Conservation (phyloP, 2,329 filamentous ascomycete species). For the Colletotrichum lindemuthianum region DNA sequence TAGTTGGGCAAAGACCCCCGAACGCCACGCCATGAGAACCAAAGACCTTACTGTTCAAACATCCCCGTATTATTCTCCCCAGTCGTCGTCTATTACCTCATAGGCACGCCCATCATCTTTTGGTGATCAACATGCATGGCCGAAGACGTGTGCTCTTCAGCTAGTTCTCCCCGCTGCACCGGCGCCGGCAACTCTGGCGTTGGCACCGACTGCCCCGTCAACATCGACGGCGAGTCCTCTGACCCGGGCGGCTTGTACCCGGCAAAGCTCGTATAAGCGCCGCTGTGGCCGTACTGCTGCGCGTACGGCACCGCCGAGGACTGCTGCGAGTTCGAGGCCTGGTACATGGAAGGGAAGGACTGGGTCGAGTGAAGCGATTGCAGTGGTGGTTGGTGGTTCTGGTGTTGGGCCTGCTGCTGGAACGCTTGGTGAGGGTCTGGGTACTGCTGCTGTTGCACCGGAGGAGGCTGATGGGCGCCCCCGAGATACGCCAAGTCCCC, state of each 20-base stretch:
- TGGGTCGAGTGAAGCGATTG: constrained; percentile 10
- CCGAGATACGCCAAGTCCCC: not conserved
- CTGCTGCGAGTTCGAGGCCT: constrained; percentile 5
- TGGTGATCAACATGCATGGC: constrained; percentile 17
- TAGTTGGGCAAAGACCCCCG: not conserved
- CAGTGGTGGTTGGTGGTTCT: constrained; percentile 11
- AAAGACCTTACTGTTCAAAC: too few relatives aligned
- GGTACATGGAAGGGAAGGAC: constrained; percentile 13
- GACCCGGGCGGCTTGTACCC: constrained; percentile 13
- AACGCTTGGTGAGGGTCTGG: too few relatives aligned
- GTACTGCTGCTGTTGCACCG: constrained; percentile 4
- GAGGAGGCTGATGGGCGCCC: constrained; percentile 6
- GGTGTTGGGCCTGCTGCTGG: not conserved
- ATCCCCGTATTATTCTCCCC: not conserved
- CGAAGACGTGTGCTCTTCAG: not conserved
- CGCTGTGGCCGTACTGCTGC: constrained; percentile 16
- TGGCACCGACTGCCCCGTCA: not conserved
- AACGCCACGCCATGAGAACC: not conserved
- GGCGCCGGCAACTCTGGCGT: constrained; percentile 20
- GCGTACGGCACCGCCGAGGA: constrained; percentile 4
- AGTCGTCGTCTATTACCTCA: not conserved
- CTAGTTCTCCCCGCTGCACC: constrained; percentile 4
- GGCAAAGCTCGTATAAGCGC: constrained; percentile 15
- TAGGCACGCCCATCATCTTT: constrained; percentile 18
- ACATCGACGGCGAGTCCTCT: not conserved